Conservation (phyloP, 495 filamentous ascomycete species). For the Neurospora sp. region DNA sequence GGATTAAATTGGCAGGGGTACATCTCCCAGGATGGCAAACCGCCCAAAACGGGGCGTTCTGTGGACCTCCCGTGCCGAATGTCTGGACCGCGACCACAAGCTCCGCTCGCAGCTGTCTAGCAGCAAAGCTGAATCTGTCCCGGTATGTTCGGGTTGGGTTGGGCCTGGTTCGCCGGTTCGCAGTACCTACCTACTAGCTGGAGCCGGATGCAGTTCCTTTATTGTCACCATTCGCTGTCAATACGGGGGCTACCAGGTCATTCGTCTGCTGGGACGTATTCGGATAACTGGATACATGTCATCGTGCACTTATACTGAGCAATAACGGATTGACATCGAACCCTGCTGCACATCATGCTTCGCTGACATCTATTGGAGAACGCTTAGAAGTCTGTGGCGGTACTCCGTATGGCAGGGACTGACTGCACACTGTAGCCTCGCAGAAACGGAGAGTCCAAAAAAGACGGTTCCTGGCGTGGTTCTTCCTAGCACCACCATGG, state of each 20-base stretch:
- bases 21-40: constrained; percentile 1
- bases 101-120: neutral
- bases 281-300: neutral
- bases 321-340: constrained; percentile 4
- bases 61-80: neutral
- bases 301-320: neutral
- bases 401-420: neutral
- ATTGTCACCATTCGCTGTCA: neutral
- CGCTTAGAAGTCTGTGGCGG: neutral
- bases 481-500: neutral
- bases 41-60: neutral
- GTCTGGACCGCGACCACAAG: constrained; percentile 3
- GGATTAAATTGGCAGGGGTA: constrained; percentile 10
- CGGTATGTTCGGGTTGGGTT: neutral
- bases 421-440: neutral
- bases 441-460: neutral
- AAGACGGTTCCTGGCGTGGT: neutral
- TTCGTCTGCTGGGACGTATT: neutral
- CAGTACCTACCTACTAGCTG: neutral
- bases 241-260: neutral
- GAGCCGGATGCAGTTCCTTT: neutral
- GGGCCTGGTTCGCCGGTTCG: neutral
- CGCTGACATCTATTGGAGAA: neutral
- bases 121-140: neutral
- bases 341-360: constrained; percentile 21